A percentile compares a stretch with the other conserved stretches of the same genome.
phyloP scores from a whole-genome alignment of 2,329 filamentous ascomycete species.

The Ilyonectria destructans region DNA sequence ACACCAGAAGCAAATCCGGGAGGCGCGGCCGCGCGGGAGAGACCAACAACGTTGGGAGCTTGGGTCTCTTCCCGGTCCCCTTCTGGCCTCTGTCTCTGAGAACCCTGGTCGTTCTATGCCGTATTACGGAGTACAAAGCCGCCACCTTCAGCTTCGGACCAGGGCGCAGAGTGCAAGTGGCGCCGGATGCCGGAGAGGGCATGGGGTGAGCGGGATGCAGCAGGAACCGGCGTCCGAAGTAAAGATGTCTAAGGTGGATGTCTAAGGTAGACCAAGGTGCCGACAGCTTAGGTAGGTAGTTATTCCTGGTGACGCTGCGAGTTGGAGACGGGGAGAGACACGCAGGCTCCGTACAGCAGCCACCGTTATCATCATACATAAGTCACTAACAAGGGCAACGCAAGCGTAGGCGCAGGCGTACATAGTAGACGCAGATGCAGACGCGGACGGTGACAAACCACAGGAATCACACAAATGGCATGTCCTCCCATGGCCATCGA shows the following conservation, averaged over 20 bases:
- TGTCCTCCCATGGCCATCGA: constrained; percentile 27
- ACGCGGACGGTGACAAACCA: constrained; percentile 24
- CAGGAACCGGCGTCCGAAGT: neutral
- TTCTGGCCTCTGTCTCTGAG: constrained; percentile 2
- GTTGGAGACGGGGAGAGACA: neutral
- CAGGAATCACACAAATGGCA: constrained; percentile 19
- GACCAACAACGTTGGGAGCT: constrained; percentile 17
- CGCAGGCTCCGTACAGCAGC: neutral
- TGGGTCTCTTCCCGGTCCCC: constrained; percentile 17
- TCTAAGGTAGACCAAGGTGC: neutral
- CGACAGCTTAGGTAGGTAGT: neutral
- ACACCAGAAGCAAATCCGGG: neutral
- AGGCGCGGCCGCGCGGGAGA: constrained; percentile 18
- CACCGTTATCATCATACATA: neutral
- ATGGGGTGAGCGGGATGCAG: constrained; percentile 6
- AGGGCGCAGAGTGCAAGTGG: constrained; percentile 22
- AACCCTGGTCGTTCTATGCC: constrained; percentile 1
- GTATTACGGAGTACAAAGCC: neutral
- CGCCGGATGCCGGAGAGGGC: constrained; percentile 12
- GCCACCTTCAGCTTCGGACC: constrained; percentile 12
- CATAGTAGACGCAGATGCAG: constrained; percentile 1
- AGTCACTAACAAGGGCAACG: neutral
- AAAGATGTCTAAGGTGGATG: neutral
- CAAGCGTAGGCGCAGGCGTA: neutral
- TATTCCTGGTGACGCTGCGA: neutral